A percentile compares a stretch with the other conserved stretches of the same genome.
Evolutionary conservation across 139 green algal genomes (phyloP).

Genomic region (Spirogloea muscicola): DNA sequence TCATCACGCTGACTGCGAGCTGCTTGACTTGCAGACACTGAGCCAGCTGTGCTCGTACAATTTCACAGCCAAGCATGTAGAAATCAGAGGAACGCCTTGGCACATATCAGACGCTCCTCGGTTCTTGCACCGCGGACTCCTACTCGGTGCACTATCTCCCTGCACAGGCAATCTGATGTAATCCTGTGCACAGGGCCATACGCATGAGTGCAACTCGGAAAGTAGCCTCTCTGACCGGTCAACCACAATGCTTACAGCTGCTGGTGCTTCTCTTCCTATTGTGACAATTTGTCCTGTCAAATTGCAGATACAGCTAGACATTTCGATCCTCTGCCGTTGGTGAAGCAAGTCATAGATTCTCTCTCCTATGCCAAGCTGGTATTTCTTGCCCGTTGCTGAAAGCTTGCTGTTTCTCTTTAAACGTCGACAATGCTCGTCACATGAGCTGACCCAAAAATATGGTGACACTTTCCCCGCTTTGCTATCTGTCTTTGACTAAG

Average conservation of each 20-base stretch:
- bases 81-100: conserved; percentile 17
- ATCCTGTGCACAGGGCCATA: neutral
- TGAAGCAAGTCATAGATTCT: conserved; percentile 40
- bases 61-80: neutral
- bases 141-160: conserved; percentile 12
- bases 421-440: neutral
- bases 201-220: neutral
- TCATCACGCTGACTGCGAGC: too few relatives aligned
- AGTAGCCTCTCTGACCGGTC: neutral
- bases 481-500: neutral
- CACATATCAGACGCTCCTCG: conserved; percentile 24
- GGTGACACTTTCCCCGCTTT: neutral
- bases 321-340: conserved; percentile 12
- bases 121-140: conserved; percentile 36
- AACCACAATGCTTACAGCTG: neutral
- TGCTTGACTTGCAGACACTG: conserved; percentile 44
- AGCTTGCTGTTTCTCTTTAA: neutral
- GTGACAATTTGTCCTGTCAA: neutral
- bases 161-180: neutral
- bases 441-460: neutral
- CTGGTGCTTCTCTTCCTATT: neutral
- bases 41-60: conserved; percentile 28
- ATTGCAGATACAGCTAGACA: conserved; percentile 37
- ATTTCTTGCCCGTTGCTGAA: neutral
- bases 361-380: conserved; percentile 43